Evolutionary conservation across 2,329 filamentous ascomycete species (phyloP), one percentile per base, ranked within the genome.

Genomic region (Claviceps paspali): DNA sequence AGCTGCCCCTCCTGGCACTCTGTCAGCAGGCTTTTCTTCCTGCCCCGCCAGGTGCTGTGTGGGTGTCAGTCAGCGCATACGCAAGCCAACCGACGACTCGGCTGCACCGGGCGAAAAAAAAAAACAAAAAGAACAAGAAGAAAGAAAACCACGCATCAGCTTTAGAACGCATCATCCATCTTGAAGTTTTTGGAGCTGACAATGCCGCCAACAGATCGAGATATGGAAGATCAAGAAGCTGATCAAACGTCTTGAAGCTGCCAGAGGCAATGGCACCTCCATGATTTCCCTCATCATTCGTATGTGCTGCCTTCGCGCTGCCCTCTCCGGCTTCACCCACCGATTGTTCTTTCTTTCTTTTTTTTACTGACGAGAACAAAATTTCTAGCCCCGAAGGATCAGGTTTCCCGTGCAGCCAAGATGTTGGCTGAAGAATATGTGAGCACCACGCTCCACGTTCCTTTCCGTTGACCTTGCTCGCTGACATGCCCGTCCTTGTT

Each of bases 371-470:
- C 33, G 5, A 24, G 26, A 26, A 26, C 15, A 9, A 5, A n/a
- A 14, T 28, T 26, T 37, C 11, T 54, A 92, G 85, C 91, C 43
- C 91, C 91, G 50, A 98, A 98, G 76, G 87, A 95, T 63, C 91
- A 98, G 67, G 76, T 98, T 46, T 96, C 91, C 32, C 81, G 87
- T 55, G 82, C 84, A 38, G 84, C 91, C 43, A 96, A 96, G 75
- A 98, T 98, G 91, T 82, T 98, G 79, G 92, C 92, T 69, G 91
- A 98, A 95, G 87, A 94, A 83, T 94, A 91, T 59, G 84, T 91
- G 73, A 49, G 82, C 40, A 8, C 10, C 26, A 36, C 31, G 22
- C 23, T 19, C 29, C 29, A 30, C 33, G 23, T 29, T 15, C 28
- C 33, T 21, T 8, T 19, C 12, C 14, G 8, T 9, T 59, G 84